Conservation (phyloP, 192 early-diverging fungal species). For the Cetraspora pellucida region DNA sequence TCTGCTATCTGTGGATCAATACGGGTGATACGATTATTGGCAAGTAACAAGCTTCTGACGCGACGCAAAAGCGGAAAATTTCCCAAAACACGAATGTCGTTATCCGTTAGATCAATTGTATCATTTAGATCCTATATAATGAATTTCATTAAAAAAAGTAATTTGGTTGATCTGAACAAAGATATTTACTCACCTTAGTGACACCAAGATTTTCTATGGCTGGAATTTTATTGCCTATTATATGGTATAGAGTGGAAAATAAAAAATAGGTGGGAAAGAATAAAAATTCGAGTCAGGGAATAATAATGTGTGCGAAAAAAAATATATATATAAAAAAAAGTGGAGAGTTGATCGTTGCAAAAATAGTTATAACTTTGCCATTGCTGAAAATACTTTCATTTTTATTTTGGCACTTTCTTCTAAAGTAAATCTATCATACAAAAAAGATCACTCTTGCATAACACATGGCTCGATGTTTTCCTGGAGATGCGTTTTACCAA, state of each 20-base stretch:
- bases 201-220: constrained; percentile 94
- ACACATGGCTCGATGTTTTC: neutral
- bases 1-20: constrained; percentile 71
- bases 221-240: constrained; percentile 79
- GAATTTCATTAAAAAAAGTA: neutral
- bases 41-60: constrained; percentile 72
- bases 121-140: constrained; percentile 80
- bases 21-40: constrained; percentile 87
- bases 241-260: neutral
- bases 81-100: constrained; percentile 81
- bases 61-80: constrained; percentile 86
- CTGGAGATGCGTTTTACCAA: neutral
- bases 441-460: neutral
- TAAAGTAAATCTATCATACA: neutral
- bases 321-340: neutral
- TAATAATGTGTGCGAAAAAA: neutral
- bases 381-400: too few species aligned
- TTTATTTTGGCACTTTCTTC: too few species aligned
- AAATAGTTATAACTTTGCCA: too few species aligned
- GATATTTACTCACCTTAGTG: constrained; percentile 68
- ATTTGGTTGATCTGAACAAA: neutral
- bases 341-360: constrained; percentile 14
- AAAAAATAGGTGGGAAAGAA: constrained; percentile 24
- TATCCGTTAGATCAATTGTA: constrained; percentile 90
- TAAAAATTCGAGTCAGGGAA: constrained; percentile 36